Evolutionary conservation across 2,329 filamentous ascomycete genomes (phyloP).

Genomic region (Aaosphaeria pasadenensis): DNA sequence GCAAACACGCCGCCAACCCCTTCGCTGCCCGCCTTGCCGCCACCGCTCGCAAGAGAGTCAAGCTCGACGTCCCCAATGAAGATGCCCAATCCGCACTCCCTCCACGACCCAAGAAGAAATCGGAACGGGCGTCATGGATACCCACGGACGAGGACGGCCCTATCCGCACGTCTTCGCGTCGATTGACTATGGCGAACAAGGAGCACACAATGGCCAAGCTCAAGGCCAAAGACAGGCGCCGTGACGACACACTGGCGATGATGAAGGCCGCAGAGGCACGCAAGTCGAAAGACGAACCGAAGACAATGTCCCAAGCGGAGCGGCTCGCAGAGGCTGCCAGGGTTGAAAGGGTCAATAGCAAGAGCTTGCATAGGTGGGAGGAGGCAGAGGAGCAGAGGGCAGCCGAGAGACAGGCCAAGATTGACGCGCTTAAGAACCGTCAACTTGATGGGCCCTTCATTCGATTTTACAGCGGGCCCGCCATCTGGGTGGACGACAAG

Average conservation of each 20-base stretch:
- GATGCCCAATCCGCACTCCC: conserved; percentile 49
- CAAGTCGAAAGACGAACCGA: conserved; percentile 72
- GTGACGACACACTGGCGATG: conserved; percentile 65
- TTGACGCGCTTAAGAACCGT: conserved; percentile 84
- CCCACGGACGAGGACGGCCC: conserved; percentile 62
- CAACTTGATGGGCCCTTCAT: conserved; percentile 86
- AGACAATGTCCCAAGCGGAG: conserved; percentile 82
- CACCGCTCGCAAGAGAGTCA: conserved; percentile 39
- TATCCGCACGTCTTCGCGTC: conserved; percentile 59
- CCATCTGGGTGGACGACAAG: conserved; percentile 74
- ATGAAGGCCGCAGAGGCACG: conserved; percentile 61
- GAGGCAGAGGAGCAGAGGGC: conserved; percentile 85
- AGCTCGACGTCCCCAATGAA: conserved; percentile 34
- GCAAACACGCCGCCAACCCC: conserved; percentile 63
- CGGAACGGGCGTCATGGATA: conserved; percentile 68
- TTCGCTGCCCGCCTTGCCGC: conserved; percentile 34
- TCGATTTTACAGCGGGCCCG: conserved; percentile 90
- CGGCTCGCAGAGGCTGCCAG: conserved; percentile 76
- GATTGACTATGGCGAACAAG: conserved; percentile 61
- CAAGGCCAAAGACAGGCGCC: conserved; percentile 67
- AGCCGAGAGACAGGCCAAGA: conserved; percentile 75
- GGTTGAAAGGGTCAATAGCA: conserved; percentile 82
- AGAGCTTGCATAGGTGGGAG: conserved; percentile 91
- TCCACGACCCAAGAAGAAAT: conserved; percentile 62
- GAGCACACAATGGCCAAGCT: conserved; percentile 64